Base-by-base conservation (phyloP, 1,139 yeast species). In the Saccharomycopsis hybrid region DNA sequence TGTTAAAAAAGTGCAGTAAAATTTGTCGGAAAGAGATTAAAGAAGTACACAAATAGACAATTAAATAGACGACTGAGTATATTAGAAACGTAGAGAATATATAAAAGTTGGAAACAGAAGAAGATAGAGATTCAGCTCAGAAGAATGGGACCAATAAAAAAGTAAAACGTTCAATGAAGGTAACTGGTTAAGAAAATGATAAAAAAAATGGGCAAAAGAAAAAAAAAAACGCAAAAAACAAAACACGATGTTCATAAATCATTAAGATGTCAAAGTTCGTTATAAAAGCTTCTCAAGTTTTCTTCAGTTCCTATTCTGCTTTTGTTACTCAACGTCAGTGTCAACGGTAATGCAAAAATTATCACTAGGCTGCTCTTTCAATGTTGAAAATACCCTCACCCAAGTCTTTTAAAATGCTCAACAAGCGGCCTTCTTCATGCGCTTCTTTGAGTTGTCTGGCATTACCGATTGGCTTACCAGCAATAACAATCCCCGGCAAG, bases 381-480 rank as follows among this genome's bases (percentile, higher is more conserved):
- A 52, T 42, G 28, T 50, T 52, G 46, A 50, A 28, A 30, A 52
- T 52, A 5, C 55, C 55, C 8, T 50, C 54, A 7, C 55, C 55
- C 43, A 52, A 50, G 11, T 28, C 28, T 29, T 52, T 51, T 24
- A 52, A 47, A 24, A 46, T 37, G n/a, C 30, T 25, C 18, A 50
- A 28, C 36, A 52, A 43, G 8, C 25, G 9, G 5, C 55, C 55
- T 25, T 27, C 25, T 30, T 46, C 48, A 27, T 52, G 53, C 25
- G 48, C 50, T 2, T 24, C 24, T 30, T 41, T 40, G 25, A 52
- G 43, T 30, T 52, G 55, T 8, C 55, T 44, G 7, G 53, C 46
- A 37, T 52, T 52, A 2, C 48, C 55, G 36, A 52, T 50, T 27
- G 55, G 55, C 40, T 52, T 52, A 9, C 55, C 55, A 7, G 55